Conservation (phyloP, 805 yeast genomes). For the Lipomyces starkeyi region DNA sequence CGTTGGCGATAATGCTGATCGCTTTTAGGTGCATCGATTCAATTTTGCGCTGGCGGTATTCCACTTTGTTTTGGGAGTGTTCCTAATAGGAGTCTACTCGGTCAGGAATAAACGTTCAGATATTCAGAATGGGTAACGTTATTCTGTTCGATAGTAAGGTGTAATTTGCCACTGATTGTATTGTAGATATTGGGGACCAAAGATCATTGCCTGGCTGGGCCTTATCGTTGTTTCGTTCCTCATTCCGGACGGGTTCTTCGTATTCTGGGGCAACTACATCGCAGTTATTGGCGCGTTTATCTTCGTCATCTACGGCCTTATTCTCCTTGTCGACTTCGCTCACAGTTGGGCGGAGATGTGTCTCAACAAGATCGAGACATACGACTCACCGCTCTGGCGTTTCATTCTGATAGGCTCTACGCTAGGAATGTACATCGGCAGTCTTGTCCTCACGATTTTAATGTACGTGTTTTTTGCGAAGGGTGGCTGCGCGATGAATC, state of each 20-base stretch:
- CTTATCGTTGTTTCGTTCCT: conserved; percentile 69
- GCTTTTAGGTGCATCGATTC: conserved; percentile 61
- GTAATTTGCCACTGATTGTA: not conserved
- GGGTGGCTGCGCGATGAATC: conserved; percentile 84
- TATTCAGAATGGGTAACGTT: conserved; percentile 73
- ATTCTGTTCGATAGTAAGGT: not conserved
- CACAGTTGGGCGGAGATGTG: conserved; percentile 99
- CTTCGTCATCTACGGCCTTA: conserved; percentile 87
- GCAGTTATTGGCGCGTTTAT: conserved; percentile 83
- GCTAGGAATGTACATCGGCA: conserved; percentile 75
- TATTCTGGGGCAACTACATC: conserved; percentile 88
- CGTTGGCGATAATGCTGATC: not conserved
- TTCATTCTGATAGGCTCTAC: conserved; percentile 85
- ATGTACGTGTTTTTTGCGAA: conserved; percentile 87
- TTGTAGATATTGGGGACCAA: conserved; percentile 72
- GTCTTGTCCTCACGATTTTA: conserved; percentile 71
- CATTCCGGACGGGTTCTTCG: conserved; percentile 85
- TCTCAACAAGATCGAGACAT: conserved; percentile 85
- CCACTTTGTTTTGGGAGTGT: conserved; percentile 71
- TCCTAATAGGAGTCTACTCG: conserved; percentile 75
- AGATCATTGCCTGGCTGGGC: conserved; percentile 63
- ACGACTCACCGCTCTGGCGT: conserved; percentile 78
- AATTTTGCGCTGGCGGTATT: conserved; percentile 84
- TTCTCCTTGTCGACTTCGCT: conserved; percentile 92
- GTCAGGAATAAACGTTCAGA: conserved; percentile 78